Base-by-base conservation (phyloP, 2,329 filamentous ascomycete species). In the Parascedosporium putredinis region DNA sequence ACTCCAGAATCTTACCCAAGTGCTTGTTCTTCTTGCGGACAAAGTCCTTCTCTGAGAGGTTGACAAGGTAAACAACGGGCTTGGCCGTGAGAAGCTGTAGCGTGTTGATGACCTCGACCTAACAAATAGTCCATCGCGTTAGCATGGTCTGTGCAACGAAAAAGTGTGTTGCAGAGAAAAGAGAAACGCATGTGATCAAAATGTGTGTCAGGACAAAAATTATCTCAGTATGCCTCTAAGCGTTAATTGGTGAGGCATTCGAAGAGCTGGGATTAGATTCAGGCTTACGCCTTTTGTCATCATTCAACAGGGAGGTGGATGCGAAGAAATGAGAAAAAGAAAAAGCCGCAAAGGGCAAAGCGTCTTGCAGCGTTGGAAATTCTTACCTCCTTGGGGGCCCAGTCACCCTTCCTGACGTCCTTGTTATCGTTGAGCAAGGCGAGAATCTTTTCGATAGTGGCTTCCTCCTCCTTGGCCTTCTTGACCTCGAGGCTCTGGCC, bases 1-100 rank as follows among this genome's bases (percentile, higher is more conserved):
- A 98, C 65, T 93, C 86, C 53, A 86, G 88, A 58, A 97, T 84
- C 73, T 91, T 93, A 57, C 86, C 80, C 50, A 98, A 80, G 72
- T 98, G 83, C 83, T 98, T 98, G 81, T 98, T 98, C 85, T 97
- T 98, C 75, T 97, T 93, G 62, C 93, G 86, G 63, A 96, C 84
- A 68, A 90, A 98, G 70, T 98, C 93, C 70, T 83, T 90, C 74
- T 98, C 94, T 55, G 88, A 95, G 54, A 98, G 74, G 74, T 98
- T 98, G 73, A 97, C 87, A 40, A 98, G 78, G 73, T 88, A 97
- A 58, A 98, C 91, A 51, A 96, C 90, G 3, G 93, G 91, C 74
- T 98, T 98, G 57, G 94, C 93, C 33, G 89, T 89, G 53, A 98
- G 80, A 52, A 98, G 84, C 73, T 95, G 86, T 23, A 98, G 81